These are phyloP conservation scores for Paraconiothyrium sp. DNA, from an alignment of 2,329 filamentous ascomycete genomes.

Conservation along the genomic window DNA sequence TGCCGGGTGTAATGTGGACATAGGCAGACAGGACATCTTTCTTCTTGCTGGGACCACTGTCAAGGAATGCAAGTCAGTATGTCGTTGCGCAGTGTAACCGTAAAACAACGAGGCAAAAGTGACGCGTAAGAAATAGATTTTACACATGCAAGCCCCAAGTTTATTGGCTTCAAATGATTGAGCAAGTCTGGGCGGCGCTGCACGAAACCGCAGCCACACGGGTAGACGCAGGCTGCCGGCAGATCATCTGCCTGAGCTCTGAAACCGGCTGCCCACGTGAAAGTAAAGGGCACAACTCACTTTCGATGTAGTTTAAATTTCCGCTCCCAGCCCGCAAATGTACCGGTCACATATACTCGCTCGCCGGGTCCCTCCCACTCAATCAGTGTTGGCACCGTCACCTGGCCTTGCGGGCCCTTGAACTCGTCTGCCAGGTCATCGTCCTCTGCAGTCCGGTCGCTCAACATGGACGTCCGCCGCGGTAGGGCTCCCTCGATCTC, in stretches of 20 bases:
- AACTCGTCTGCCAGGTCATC: slow-evolving; percentile 71
- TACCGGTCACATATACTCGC: slow-evolving; percentile 95
- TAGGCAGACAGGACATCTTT: slow-evolving; percentile 75
- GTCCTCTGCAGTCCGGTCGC: slow-evolving; percentile 73
- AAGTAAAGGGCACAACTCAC: slow-evolving; percentile 65
- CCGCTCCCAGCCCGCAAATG: slow-evolving; percentile 95
- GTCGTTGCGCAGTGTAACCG: slow-evolving; percentile 44
- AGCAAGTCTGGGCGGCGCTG: slow-evolving; percentile 28
- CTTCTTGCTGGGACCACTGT: slow-evolving; percentile 53
- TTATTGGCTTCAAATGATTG: slow-evolving; percentile 24
- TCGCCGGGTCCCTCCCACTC: slow-evolving; percentile 87
- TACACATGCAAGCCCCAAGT: slow-evolving; percentile 23
- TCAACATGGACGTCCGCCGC: slow-evolving; percentile 65
- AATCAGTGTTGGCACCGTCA: slow-evolving; percentile 82
- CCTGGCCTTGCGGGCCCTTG: slow-evolving; percentile 71
- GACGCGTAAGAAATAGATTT: slow-evolving; percentile 21
- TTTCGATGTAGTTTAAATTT: slow-evolving; percentile 88
- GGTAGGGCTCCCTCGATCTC: slow-evolving; percentile 62
- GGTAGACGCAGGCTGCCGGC: slow-evolving; percentile 29
- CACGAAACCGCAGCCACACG: slow-evolving; percentile 33
- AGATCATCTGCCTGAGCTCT: slow-evolving; percentile 19
- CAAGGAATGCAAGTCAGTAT: slow-evolving; percentile 36
- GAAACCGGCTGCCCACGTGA: slow-evolving; percentile 17
- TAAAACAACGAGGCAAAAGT: slow-evolving; percentile 26
- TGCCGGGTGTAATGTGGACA: slow-evolving; percentile 87